These are phyloP conservation scores for Zygosaccharomyces pseudorouxii DNA, from an alignment of 805 yeast species.

Conservation along the genomic window DNA sequence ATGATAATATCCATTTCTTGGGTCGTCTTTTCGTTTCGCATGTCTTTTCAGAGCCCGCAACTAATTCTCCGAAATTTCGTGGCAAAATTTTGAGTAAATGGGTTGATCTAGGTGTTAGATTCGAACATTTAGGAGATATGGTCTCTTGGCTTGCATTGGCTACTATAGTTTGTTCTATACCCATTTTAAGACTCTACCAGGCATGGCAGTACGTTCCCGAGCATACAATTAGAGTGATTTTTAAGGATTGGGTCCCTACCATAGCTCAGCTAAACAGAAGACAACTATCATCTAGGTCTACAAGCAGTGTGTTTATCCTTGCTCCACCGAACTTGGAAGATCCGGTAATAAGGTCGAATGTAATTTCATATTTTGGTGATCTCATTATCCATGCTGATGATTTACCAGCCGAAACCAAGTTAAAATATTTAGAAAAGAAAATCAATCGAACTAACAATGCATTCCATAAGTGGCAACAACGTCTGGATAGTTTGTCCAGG, in stretches of 20 bases:
- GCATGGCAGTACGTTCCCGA: conserved; percentile 73
- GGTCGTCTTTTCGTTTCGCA: conserved; percentile 69
- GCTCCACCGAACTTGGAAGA: conserved; percentile 86
- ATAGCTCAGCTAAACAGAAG: conserved; percentile 82
- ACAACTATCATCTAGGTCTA: conserved; percentile 52
- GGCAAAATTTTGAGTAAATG: conserved; percentile 71
- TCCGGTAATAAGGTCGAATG: conserved; percentile 66
- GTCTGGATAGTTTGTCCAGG: conserved; percentile 38
- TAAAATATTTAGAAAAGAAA: conserved; percentile 53
- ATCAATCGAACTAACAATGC: conserved; percentile 67
- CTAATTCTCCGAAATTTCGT: conserved; percentile 36
- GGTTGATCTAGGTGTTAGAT: conserved; percentile 75
- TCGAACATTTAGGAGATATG: conserved; percentile 84
- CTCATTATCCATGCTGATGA: conserved; percentile 46
- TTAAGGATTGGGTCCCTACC: conserved; percentile 89
- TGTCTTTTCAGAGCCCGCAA: conserved; percentile 42
- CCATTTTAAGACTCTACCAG: conserved; percentile 64
- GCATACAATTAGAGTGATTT: conserved; percentile 53
- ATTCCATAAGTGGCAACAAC: conserved; percentile 78
- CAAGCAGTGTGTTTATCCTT: conserved; percentile 57
- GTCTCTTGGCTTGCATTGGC: conserved; percentile 92
- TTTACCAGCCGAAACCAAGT: conserved; percentile 25
- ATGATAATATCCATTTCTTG: conserved; percentile 66
- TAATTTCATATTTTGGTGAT: conserved; percentile 90
- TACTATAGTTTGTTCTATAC: conserved; percentile 73